Conservation (phyloP, 768 basidiomycete genomes). For the Agaricus sinodeliciosus region DNA sequence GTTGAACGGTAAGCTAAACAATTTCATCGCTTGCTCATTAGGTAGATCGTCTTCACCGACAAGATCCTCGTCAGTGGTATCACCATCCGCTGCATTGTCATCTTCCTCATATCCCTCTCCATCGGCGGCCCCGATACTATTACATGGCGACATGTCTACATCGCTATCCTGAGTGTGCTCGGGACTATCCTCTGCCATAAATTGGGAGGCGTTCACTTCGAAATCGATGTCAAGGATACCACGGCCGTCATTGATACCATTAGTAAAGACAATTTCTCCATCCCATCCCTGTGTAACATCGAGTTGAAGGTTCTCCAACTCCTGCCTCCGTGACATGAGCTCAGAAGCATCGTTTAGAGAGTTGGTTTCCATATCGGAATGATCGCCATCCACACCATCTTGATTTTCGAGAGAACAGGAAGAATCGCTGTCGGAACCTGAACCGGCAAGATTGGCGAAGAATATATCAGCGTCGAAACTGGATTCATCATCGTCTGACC, state of each 20-base stretch:
- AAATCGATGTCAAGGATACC: slow-evolving; percentile 66
- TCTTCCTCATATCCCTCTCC: slow-evolving; percentile 44
- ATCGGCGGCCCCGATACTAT: slow-evolving; percentile 30
- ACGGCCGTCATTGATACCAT: slow-evolving; percentile 48
- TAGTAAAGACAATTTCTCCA: slow-evolving; percentile 68
- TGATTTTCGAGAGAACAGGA: slow-evolving; percentile 9
- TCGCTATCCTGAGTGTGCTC: slow-evolving; percentile 45
- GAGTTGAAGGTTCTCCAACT: slow-evolving; percentile 41
- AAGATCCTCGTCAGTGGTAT: slow-evolving; percentile 81
- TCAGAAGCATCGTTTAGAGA: slow-evolving; percentile 22
- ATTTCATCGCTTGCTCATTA: slow-evolving; percentile 67
- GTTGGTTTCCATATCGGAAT: slow-evolving; percentile 27
- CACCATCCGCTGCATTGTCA: slow-evolving; percentile 51
- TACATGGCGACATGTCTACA: slow-evolving; percentile 28
- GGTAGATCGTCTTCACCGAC: slow-evolving; percentile 69
- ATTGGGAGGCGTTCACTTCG: slow-evolving; percentile 52
- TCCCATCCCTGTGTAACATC: slow-evolving; percentile 71
- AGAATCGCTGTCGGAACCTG: slow-evolving; percentile 14
- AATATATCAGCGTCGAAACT: slow-evolving; percentile 81
- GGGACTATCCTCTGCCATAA: slow-evolving; percentile 41
- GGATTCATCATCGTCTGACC: slow-evolving; percentile 76
- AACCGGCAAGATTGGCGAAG: slow-evolving; percentile 57
- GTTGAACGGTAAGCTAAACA: slow-evolving; percentile 60
- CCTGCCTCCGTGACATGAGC: slow-evolving; percentile 23
- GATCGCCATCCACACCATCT: slow-evolving; percentile 39